Percentiles rank a stretch among this genome's conserved stretches.
Evolutionary conservation across 345 rosid species (phyloP).

Genomic region (Euphorbia tirucalli): DNA sequence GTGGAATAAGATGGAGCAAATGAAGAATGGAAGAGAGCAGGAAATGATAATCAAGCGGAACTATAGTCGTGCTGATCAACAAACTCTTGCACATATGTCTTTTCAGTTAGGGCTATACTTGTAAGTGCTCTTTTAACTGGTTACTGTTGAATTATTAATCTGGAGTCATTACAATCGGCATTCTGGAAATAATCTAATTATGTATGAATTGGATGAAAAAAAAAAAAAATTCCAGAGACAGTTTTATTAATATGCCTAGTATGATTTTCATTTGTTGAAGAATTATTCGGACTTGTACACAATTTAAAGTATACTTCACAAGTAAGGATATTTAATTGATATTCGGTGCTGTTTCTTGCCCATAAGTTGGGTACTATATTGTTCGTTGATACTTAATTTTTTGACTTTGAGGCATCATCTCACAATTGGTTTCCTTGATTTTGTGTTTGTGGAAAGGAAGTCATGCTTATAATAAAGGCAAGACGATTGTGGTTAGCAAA

Average conservation of each 20-base stretch:
- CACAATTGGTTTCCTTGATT: slow-evolving; percentile 11
- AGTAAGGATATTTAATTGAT: not conserved
- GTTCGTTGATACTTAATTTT: not conserved
- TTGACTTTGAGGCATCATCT: slow-evolving; percentile 8
- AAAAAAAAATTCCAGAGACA: too few species aligned
- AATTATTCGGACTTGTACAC: not conserved
- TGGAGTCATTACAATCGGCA: not conserved
- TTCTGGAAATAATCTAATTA: not conserved
- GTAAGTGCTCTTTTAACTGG: slow-evolving; percentile 45
- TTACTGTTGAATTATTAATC: not conserved
- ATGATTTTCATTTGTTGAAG: not conserved
- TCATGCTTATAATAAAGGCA: slow-evolving; percentile 91
- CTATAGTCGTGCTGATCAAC: slow-evolving; percentile 69
- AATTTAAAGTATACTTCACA: not conserved
- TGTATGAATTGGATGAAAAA: not conserved
- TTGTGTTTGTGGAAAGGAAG: slow-evolving; percentile 61
- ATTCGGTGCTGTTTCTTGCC: too few species aligned
- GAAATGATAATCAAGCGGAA: slow-evolving; percentile 72
- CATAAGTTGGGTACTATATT: too few species aligned
- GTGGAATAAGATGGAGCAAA: slow-evolving; percentile 78
- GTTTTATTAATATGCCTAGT: not conserved
- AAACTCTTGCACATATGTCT: slow-evolving; percentile 71
- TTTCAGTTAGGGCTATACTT: slow-evolving; percentile 69
- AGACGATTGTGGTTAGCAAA: slow-evolving; percentile 86
- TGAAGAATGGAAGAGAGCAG: slow-evolving; percentile 63